Base-by-base conservation (phyloP, 129 eudicot species). In the Daucus carota region DNA sequence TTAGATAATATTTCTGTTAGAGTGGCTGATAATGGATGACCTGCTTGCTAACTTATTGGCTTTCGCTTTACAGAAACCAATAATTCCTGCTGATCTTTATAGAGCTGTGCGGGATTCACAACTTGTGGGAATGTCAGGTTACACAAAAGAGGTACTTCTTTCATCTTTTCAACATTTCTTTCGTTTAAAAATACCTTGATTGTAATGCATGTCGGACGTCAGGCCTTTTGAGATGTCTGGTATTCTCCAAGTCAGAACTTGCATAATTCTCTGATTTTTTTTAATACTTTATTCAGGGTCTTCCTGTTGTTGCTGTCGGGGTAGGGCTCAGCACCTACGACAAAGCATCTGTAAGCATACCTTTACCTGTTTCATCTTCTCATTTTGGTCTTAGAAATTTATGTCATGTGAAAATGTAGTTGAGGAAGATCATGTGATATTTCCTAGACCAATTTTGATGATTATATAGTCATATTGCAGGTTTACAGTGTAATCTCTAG, bases 241-340 rank as follows among this genome's bases (percentile, higher is more conserved):
- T 22, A 73, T 29, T 44, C 70, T 63, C 3, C 38, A 28, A 28
- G 18, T 10, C 73, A 10, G 28, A 54, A 50, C 8, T 74, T 32
- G 13, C 45, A 34, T 17, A 11, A 29, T 31, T 20, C 5, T 74
- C 57, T 42, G 14, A 54, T 76, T 63, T 16, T 41, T 14, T 15
- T 76, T n/a, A n/a, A 41, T 47, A 29, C 36, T 33, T 40, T 57
- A 70, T 81, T 81, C 81, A 95, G 99, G 99, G 99, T 75, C 88
- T 88, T 75, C 99, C 99, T 76, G 96, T 95, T 73, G 74, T 95
- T 81, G 99, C 92, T 78, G 62, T 92, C 77, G 99, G 99, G 3
- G 97, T 88, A 45, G 99, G 99, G 80, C 99, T 89, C 77, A 95
- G 99, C 90, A 89, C 96, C 46, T 95, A 79, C 68, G 99, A 95